Evolutionary conservation across 2,329 filamentous ascomycete species (phyloP).

Genomic region (Penicillium frequentans): DNA sequence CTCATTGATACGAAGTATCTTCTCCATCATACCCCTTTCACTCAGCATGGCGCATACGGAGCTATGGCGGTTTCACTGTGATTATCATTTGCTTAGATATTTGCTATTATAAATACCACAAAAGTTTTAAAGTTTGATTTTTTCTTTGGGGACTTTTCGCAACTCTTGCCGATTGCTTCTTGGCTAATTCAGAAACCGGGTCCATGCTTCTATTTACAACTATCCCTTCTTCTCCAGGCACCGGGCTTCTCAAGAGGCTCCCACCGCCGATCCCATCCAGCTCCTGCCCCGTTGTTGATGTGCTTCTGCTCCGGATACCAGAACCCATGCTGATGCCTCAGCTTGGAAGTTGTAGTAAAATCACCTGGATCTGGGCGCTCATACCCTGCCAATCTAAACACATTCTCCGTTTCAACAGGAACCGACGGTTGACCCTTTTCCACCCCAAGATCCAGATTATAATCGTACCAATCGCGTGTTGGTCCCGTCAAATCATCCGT

Average conservation of each 20-base stretch:
- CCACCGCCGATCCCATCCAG: conserved; percentile 43
- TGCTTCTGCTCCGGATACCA: conserved; percentile 20
- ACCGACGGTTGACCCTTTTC: conserved; percentile 12
- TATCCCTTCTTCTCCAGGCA: conserved; percentile 27
- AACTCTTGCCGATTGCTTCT: not conserved
- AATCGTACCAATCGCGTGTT: conserved; percentile 33
- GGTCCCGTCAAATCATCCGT: conserved; percentile 43
- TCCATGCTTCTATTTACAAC: not conserved
- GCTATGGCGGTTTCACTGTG: conserved; percentile 8
- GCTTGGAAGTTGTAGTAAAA: conserved; percentile 30
- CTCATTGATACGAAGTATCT: not conserved
- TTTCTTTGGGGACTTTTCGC: not conserved
- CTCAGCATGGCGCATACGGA: conserved; percentile 18
- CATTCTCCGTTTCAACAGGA: conserved; percentile 11
- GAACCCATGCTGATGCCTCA: conserved; percentile 37
- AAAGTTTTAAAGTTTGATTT: conserved; percentile 11
- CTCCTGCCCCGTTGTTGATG: conserved; percentile 19
- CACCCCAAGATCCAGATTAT: conserved; percentile 29
- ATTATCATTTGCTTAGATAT: not conserved
- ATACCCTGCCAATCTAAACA: conserved; percentile 44
- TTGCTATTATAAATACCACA: conserved; percentile 8
- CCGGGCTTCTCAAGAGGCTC: conserved; percentile 27
- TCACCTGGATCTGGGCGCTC: conserved; percentile 41
- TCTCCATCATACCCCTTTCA: not conserved
- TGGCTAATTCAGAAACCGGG: no score